A percentile compares a stretch with the other conserved stretches of the same genome.
Evolutionary conservation across 305 asterid species (phyloP).

Genomic region (Euphrasia arctica): DNA sequence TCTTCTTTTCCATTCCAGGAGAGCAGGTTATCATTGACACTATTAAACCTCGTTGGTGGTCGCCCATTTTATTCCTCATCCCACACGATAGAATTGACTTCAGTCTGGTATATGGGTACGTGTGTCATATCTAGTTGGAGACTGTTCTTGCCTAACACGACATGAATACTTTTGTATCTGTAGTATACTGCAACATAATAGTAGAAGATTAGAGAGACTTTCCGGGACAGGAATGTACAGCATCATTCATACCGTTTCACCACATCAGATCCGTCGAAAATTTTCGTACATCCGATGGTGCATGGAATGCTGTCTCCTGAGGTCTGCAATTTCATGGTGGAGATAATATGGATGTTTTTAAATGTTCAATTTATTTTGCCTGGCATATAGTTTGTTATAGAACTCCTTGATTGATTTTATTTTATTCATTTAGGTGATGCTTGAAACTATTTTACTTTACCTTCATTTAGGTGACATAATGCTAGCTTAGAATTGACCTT

Average conservation of each 20-base stretch:
- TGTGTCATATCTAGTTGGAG: constrained; percentile 23
- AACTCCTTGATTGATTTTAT: too few species aligned
- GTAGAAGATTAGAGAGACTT: constrained; percentile 30
- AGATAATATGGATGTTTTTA: too few species aligned
- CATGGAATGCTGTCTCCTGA: too few species aligned
- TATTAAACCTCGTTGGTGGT: constrained; percentile 2
- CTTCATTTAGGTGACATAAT: too few species aligned
- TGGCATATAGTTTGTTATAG: too few species aligned
- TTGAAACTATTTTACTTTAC: too few species aligned
- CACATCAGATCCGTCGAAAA: constrained; percentile 17
- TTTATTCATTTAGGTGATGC: too few species aligned
- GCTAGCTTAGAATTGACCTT: too few species aligned
- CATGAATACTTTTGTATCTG: constrained; percentile 27
- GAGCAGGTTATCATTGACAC: constrained; percentile 38
- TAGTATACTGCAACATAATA: constrained; percentile 26
- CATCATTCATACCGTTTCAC: constrained; percentile 30
- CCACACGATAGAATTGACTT: constrained; percentile 19
- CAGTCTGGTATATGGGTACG: constrained; percentile 27
- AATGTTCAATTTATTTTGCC: too few species aligned
- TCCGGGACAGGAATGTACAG: constrained; percentile 19
- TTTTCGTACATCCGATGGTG: constrained; percentile 16
- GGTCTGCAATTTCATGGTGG: too few species aligned
- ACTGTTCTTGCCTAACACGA: constrained; percentile 23
- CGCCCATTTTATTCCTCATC: constrained; percentile 14
- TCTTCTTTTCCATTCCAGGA: constrained; percentile 42